Evolutionary conservation across 2,329 filamentous ascomycete species (phyloP).

Genomic region (Aspergillus brasiliensis): DNA sequence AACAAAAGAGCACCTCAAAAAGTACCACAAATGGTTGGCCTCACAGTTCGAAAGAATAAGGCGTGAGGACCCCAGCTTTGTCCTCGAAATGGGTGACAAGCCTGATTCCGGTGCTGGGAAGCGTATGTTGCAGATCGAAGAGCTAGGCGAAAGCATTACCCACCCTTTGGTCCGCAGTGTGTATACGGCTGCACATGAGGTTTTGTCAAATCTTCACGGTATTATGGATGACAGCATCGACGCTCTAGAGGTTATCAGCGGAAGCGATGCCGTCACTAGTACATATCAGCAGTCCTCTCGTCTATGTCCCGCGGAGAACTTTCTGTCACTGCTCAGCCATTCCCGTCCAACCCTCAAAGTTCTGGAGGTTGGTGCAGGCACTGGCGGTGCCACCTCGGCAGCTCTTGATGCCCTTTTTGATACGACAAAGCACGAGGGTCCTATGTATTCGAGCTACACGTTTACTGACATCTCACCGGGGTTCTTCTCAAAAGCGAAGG

Average conservation of each 20-base stretch:
- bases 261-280: conserved; percentile 3
- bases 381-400: conserved; percentile 27
- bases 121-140: too few species aligned
- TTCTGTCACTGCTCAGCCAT: conserved; percentile 24
- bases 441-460: conserved; percentile 27
- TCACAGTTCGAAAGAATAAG: too few species aligned
- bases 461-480: conserved; percentile 35
- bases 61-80: too few species aligned
- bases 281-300: background rate
- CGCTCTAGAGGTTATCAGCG: background rate
- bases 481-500: conserved; percentile 29
- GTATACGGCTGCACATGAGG: too few species aligned
- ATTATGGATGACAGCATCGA: too few species aligned
- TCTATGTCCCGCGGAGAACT: conserved; percentile 7
- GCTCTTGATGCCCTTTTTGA: conserved; percentile 16
- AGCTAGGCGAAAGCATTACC: too few species aligned
- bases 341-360: conserved; percentile 27
- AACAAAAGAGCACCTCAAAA: too few species aligned
- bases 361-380: conserved; percentile 35
- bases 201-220: too few species aligned
- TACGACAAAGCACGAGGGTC: background rate
- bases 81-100: too few species aligned
- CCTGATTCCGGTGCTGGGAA: too few species aligned
- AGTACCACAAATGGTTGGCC: too few species aligned
- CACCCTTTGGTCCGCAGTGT: too few species aligned